A percentile compares a stretch with the other conserved stretches of the same genome.
These are phyloP conservation scores for Penicillium canariense DNA, from an alignment of 495 filamentous ascomycete genomes.

Conservation along the genomic window DNA sequence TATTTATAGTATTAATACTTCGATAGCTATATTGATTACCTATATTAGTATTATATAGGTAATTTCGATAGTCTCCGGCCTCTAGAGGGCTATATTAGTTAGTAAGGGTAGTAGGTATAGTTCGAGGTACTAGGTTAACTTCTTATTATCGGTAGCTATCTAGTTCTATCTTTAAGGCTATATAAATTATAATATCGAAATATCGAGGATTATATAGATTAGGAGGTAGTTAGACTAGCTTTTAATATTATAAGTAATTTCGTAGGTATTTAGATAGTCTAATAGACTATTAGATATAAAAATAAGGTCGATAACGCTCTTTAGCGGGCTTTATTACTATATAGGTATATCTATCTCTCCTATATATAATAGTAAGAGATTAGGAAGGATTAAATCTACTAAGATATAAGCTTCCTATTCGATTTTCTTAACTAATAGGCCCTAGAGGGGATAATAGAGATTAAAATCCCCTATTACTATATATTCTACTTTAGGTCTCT, in stretches of 20 bases:
- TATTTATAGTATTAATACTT: slow-evolving; percentile 2
- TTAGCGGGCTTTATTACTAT: not conserved
- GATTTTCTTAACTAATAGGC: no score
- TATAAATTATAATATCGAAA: not conserved
- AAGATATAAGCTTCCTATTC: no score
- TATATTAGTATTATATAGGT: not conserved
- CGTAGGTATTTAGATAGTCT: not conserved
- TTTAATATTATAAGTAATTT: slow-evolving; percentile 8
- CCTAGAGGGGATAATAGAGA: slow-evolving; percentile 8
- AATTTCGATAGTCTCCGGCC: not conserved
- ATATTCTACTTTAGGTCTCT: slow-evolving; percentile 4
- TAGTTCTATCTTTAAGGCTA: slow-evolving; percentile 4
- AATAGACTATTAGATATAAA: slow-evolving; percentile 4
- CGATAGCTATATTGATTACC: not conserved
- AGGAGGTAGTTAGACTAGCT: slow-evolving; percentile 14
- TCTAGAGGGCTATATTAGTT: not conserved
- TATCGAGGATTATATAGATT: slow-evolving; percentile 7
- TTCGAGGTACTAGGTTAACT: not conserved
- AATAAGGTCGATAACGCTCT: slow-evolving; percentile 13
- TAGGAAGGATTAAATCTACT: no score
- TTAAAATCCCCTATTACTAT: slow-evolving; percentile 15
- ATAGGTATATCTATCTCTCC: slow-evolving; percentile 3
- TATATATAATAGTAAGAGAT: no score
- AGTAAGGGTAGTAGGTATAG: not conserved
- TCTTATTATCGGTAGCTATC: slow-evolving; percentile 1